Conservation (phyloP, 2,329 filamentous ascomycete genomes). For the Didymella segeticola region DNA sequence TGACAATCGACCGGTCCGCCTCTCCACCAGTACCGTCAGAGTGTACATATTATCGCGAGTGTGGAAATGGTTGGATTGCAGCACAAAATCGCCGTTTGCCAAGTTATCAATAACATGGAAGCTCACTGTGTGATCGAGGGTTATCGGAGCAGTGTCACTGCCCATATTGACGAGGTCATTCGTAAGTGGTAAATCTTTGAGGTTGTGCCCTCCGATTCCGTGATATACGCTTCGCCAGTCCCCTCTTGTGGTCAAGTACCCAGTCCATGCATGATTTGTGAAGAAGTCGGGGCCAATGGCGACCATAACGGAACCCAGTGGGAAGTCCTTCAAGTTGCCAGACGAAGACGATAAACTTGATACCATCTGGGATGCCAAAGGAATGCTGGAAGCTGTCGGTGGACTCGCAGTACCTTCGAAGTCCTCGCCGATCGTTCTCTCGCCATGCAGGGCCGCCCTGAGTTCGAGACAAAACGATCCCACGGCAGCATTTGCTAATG, state of each 20-base stretch:
- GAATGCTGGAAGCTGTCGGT: conserved; percentile 8
- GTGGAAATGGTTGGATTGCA: conserved; percentile 18
- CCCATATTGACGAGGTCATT: neutral
- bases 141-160: neutral
- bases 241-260: conserved; percentile 14
- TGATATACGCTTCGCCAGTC: conserved; percentile 21
- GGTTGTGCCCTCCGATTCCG: conserved; percentile 13
- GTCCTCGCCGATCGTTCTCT: conserved; percentile 16
- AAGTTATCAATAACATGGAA: conserved; percentile 7
- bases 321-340: neutral
- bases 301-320: conserved; percentile 2
- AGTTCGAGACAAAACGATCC: conserved; percentile 16
- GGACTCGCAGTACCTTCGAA: conserved; percentile 16
- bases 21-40: conserved; percentile 9
- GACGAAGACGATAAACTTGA: neutral
- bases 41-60: conserved; percentile 12
- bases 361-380: conserved; percentile 5
- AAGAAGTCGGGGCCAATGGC: conserved; percentile 7
- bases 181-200: conserved; percentile 1
- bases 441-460: conserved; percentile 8
- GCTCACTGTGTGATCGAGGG: conserved; percentile 5
- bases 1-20: conserved; percentile 10
- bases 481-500: conserved; percentile 14
- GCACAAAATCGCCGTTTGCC: conserved; percentile 8
- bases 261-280: conserved; percentile 14